Evolutionary conservation across 495 filamentous ascomycete genomes (phyloP).

Genomic region (Delitschia confertaspora): DNA sequence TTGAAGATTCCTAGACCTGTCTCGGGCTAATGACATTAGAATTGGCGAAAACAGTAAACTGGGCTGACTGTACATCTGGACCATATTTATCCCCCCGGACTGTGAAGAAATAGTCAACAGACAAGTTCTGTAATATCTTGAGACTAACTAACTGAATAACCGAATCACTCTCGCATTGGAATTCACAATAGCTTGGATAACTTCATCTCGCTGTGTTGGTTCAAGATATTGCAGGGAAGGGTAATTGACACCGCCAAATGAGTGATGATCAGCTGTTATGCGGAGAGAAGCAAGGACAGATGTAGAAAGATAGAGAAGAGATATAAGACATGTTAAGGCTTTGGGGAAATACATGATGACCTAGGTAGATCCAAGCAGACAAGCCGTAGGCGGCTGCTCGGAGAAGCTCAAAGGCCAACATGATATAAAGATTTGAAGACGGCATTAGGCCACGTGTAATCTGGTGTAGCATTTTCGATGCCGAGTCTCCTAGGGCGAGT

Average conservation of each 20-base stretch:
- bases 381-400: no score
- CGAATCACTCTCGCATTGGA: constrained; percentile 18
- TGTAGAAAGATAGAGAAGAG: constrained; percentile 3
- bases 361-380: constrained; percentile 11
- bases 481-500: constrained; percentile 6
- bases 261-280: constrained; percentile 18
- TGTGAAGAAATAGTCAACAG: neutral
- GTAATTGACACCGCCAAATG: constrained; percentile 26
- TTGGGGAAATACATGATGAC: constrained; percentile 18
- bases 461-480: constrained; percentile 16
- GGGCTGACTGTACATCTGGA: constrained; percentile 14
- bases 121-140: neutral
- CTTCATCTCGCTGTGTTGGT: constrained; percentile 8
- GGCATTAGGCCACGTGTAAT: constrained; percentile 23
- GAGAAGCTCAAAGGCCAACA: constrained; percentile 13
- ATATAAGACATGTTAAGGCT: constrained; percentile 8
- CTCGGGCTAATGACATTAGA: constrained; percentile 15
- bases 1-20: constrained; percentile 18
- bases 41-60: neutral
- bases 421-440: constrained; percentile 11
- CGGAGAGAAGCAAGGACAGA: constrained; percentile 15
- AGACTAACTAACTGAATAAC: constrained; percentile 18
- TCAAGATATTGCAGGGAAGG: constrained; percentile 17
- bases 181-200: constrained; percentile 19
- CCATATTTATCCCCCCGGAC: neutral